A percentile compares a stretch with the other conserved stretches of the same genome.
Conservation (phyloP, 164 flowering plant genomes). For the Houttuynia cordata region DNA sequence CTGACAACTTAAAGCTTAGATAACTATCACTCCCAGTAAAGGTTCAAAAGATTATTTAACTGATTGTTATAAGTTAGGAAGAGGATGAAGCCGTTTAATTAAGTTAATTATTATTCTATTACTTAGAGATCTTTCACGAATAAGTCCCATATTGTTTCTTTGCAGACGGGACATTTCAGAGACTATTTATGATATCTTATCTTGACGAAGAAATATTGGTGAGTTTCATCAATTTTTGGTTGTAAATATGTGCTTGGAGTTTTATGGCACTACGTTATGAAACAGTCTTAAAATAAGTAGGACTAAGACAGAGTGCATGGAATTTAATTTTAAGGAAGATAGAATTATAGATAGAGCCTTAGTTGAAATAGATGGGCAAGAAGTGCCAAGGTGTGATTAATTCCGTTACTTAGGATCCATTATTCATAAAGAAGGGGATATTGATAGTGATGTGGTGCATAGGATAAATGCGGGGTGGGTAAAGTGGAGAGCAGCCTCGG, state of each 20-base stretch:
- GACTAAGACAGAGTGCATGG: too few species aligned
- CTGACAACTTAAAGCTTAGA: background rate
- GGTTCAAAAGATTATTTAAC: background rate
- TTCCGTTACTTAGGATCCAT: too few species aligned
- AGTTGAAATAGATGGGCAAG: too few species aligned
- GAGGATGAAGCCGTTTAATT: background rate
- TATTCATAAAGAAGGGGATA: too few species aligned
- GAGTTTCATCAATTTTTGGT: background rate
- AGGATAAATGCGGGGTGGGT: too few species aligned
- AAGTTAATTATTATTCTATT: too few species aligned
- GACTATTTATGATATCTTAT: slow-evolving; percentile 86
- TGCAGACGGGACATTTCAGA: slow-evolving; percentile 59
- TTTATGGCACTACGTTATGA: background rate
- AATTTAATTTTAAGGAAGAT: too few species aligned
- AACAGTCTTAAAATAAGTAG: too few species aligned
- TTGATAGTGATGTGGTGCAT: too few species aligned
- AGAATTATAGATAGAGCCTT: too few species aligned
- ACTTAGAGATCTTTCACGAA: background rate
- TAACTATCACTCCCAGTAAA: background rate
- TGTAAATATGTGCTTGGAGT: background rate
- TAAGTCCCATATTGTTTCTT: slow-evolving; percentile 8
- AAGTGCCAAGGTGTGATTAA: too few species aligned
- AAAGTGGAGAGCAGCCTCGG: too few species aligned
- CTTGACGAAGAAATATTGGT: slow-evolving; percentile 76
- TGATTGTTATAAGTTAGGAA: background rate